These are phyloP conservation scores for Neofusicoccum parvum DNA, from an alignment of 2,329 filamentous ascomycete genomes.

Conservation along the genomic window DNA sequence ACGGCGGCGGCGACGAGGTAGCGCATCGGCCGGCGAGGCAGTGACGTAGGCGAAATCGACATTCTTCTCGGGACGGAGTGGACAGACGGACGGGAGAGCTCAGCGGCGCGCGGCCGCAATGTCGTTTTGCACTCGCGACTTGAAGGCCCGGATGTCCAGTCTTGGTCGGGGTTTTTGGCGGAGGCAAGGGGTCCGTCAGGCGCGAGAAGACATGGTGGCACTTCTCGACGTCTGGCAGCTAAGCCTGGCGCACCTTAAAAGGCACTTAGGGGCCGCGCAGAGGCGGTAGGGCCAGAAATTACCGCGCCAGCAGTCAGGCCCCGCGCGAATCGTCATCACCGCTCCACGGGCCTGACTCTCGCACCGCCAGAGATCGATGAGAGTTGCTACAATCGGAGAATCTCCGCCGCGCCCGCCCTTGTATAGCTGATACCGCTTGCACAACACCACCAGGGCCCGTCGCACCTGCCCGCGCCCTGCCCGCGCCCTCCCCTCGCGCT, in stretches of 20 bases:
- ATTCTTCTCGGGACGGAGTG: slow-evolving; percentile 3
- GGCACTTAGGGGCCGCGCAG: slow-evolving; percentile 4
- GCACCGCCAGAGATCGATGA: slow-evolving; percentile 15
- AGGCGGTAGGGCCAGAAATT: slow-evolving; percentile 14
- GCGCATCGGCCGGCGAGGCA: slow-evolving; percentile 21
- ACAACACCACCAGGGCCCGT: neutral
- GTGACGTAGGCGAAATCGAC: slow-evolving; percentile 22
- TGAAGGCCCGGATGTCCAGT: neutral
- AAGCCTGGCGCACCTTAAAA: slow-evolving; percentile 2
- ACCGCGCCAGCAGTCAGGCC: slow-evolving; percentile 10
- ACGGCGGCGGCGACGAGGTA: slow-evolving; percentile 20
- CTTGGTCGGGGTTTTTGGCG: neutral
- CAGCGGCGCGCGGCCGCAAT: slow-evolving; percentile 21
- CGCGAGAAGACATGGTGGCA: slow-evolving; percentile 19
- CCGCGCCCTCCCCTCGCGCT: neutral
- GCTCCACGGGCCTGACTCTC: slow-evolving; percentile 13
- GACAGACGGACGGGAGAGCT: neutral
- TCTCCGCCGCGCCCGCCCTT: neutral
- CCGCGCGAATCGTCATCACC: slow-evolving; percentile 9
- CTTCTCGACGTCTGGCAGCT: slow-evolving; percentile 6
- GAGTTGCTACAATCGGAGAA: neutral
- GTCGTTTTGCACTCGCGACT: slow-evolving; percentile 11
- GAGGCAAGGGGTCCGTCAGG: slow-evolving; percentile 19
- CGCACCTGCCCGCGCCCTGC: neutral
- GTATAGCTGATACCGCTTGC: slow-evolving; percentile 2